Evolutionary conservation across 2,329 filamentous ascomycete species (phyloP), one percentile per base, ranked within the genome.

Genomic region (Trichoderma koningii): DNA sequence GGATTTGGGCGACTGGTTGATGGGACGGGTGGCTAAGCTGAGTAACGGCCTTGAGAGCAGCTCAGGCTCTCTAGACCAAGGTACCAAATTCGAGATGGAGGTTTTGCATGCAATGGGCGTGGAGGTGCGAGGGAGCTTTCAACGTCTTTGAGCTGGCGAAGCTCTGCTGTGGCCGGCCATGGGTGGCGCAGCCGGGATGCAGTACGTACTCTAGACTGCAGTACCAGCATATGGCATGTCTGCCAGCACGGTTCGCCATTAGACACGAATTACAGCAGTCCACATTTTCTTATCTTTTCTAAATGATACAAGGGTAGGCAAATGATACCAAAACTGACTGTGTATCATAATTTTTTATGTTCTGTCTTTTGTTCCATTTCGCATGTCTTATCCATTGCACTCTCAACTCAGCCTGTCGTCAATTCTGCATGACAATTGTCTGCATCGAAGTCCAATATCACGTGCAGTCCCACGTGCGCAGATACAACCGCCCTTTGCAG

Each of bases 41-140:
- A 44, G 48, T 52, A 45, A 23, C 14, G n/a, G 53, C 45, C 47
- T 47, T 38, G 53, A 64, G 53, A 57, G 62, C 47, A 15, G 53
- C 62, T 52, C 34, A 51, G 56, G 61, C 53, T 56, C 52, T 21
- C 61, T 52, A 59, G 62, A 51, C 51, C 52, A 45, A 7, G 42
- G 19, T 15, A 44, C 21, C 23, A 34, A 19, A 56, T 57, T 5
- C 23, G 50, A 48, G 42, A 12, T 19, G 23, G 47, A 48, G 38
- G 21, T 7, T 48, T 55, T 48, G 63, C 50, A 52, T 60, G 41
- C 41, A 60, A 62, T 30, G 21, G 50, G 44, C 64, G 55, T 53
- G 60, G 53, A 52, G 52, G 30, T 30, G 51, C 42, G n/a, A 12
- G 48, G 26, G 50, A 60, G 59, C 64, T 41, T 21, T 38, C 34